Base-by-base conservation (phyloP, 208 protist species). In the Acanthamoeba quina region DNA sequence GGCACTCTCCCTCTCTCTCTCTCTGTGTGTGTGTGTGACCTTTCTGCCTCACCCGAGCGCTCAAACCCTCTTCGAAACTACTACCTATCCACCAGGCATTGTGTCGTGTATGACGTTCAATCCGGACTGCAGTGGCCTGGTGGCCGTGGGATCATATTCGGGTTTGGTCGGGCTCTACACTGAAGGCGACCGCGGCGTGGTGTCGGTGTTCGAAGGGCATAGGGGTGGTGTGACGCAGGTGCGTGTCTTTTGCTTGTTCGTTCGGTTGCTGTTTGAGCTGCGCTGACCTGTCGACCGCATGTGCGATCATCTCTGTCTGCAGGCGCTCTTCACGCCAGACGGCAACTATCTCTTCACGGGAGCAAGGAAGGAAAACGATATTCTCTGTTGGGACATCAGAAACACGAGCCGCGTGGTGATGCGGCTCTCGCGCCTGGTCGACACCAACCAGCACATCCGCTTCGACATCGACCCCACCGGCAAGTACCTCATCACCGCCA, bases 321-420 rank as follows among this genome's bases (percentile, higher is more conserved):
- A 86, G 78, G 78, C 52, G 31, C 78, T 86, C 1, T 86, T 64
- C 52, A 86, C 78, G 29, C 78, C 78, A 0, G 78, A 86, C 21
- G 78, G 78, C 26, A 86, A 86, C 78, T 91, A 76, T n/a, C 85
- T 91, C 31, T 91, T 91, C 60, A 74, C 85, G 10, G 85, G 85
- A 26, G 85, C 60, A 21, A 91, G 85, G 41, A 91, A 91, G 44
- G 85, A 91, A 34, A 68, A 68, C 62, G n/a, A 37, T 4, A 91
- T 91, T 37, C 60, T 91, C 29, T 68, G 54, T n/a, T 91, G 85
- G 85, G 85, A 91, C 41, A 74, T 91, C n/a, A n/a, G 85, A 17
- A 68, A 91, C 85, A 91, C 85, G 34, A 47, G 62, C 54, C 54
- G 41, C 17, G 85, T 91, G 60, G 31, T 91, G 58, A 76, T 91